Base-by-base conservation (phyloP, 768 basidiomycete species). In the Pleurotus sapidus region DNA sequence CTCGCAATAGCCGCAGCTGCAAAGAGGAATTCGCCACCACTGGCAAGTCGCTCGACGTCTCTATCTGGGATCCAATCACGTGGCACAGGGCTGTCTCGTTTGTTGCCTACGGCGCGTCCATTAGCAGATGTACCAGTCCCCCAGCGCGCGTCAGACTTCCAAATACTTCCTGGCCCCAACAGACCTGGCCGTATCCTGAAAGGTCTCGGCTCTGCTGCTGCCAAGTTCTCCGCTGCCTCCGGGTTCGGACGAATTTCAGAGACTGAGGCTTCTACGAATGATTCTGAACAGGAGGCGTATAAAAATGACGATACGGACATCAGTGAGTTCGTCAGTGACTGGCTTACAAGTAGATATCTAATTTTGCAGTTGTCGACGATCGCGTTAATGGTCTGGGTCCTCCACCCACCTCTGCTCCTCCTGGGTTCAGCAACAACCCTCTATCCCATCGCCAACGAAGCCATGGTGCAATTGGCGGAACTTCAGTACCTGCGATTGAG, bases 151-250 rank as follows among this genome's bases (percentile, higher is more conserved):
- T 59, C 66, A 6, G 68, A 73, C 49, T 61, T 81, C 27, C 79
- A 77, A 59, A 74, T 79, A 55, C 64, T 72, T 40, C 73, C 80
- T 1, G 77, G 77, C 20, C 72, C 77, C 27, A 77, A 65, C 60
- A 74, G 82, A 53, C 73, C 80, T 11, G 81, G 77, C 9, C 75
- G 83, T n/a, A 70, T 82, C 9, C 70, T 81, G 67, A 81, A 82
- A 70, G 62, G 62, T 39, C 68, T 71, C 37, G 60, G 61, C 7
- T 60, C 69, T 9, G 69, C 70, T 37, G 61, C 62, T 8, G 60
- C 69, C 12, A 72, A 72, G 57, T 70, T 70, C 56, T 50, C 15
- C 50, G 50, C 20, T 47, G 56, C 65, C 15, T 62, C 67, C 23
- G 70, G 72, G 25, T 73, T 81, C 49, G 82, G 84, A 61, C 77